Base-by-base conservation (phyloP, 495 filamentous ascomycete genomes). In the Polyplosphaeria fusca region DNA sequence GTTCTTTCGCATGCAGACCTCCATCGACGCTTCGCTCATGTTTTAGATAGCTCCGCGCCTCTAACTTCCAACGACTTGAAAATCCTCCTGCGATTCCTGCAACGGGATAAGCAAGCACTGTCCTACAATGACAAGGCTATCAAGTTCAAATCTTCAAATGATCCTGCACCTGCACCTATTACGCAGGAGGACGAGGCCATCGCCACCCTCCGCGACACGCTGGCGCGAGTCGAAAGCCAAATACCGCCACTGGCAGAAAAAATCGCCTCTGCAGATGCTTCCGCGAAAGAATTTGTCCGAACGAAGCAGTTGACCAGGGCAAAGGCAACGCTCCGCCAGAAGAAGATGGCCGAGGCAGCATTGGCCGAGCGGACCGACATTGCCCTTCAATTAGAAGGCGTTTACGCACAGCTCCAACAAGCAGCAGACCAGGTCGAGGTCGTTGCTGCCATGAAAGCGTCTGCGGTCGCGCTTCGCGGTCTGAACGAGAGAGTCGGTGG, bases 371-470 rank as follows among this genome's bases (percentile, higher is more conserved):
- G 89, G 2, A 77, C 83, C 20, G 83, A 82, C 9, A 86, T 85
- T 0, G 77, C 93, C 1, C 71, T 71, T n/a, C 90, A 95, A 70
- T 75, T 96, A 0, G 89, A 96, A 69, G 83, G 87, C 41, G 83
- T 95, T 0, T 86, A 86, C 48, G 67, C 73, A 7, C 86, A 84
- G 64, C 90, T 98, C 49, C 84, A 95, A 69, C 85, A 91, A 69
- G 94, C 93, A 1, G 77, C 81, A 1, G 87, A 88, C 64, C 89
- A 95, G 46, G 80, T 95, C 16, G 83, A 87, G 51, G 76, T 95
- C 16, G 79, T 96, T 2, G 75, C 75, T 47, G 84, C 88, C 9
- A 92, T 98, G 86, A 82, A 90, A 65, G 81, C 83, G 18, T 86
- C 86, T 63, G 79, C 84, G 9, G 77, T 74, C 13, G 88, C 87